A percentile compares a stretch with the other conserved stretches of the same genome.
These are phyloP conservation scores for Atkinsonella texensis DNA, from an alignment of 2,329 filamentous ascomycete species.

Conservation along the genomic window DNA sequence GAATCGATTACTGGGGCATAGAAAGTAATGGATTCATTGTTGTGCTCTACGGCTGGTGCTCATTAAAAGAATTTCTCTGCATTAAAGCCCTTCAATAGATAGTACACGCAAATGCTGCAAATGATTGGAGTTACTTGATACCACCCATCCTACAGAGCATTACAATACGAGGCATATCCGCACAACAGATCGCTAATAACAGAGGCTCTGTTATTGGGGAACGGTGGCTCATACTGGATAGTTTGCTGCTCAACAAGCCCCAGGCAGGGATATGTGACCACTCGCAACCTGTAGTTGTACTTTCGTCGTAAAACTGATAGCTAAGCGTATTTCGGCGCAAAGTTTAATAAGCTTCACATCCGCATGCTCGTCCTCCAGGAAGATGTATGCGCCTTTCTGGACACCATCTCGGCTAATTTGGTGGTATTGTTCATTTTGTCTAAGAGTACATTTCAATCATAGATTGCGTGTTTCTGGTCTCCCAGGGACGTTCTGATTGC, in stretches of 20 bases:
- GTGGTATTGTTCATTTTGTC: slow-evolving; percentile 28
- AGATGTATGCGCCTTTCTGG: slow-evolving; percentile 32
- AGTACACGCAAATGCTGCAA: too few relatives aligned
- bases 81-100: too few relatives aligned
- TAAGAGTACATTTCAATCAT: slow-evolving; percentile 39
- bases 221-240: slow-evolving; percentile 30
- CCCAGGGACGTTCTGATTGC: slow-evolving; percentile 39
- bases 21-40: too few relatives aligned
- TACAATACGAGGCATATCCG: too few relatives aligned
- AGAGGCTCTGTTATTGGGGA: slow-evolving; percentile 36
- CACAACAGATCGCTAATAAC: slow-evolving; percentile 5
- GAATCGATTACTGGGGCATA: too few relatives aligned
- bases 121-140: too few relatives aligned
- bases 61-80: too few relatives aligned
- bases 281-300: slow-evolving; percentile 24
- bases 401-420: slow-evolving; percentile 28
- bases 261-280: slow-evolving; percentile 34
- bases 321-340: slow-evolving; percentile 23
- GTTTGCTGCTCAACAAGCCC: slow-evolving; percentile 30
- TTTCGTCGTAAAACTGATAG: slow-evolving; percentile 26
- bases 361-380: slow-evolving; percentile 29
- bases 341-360: slow-evolving; percentile 32
- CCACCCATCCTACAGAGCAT: too few relatives aligned
- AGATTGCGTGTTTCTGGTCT: slow-evolving; percentile 25
- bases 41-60: too few relatives aligned